Percentiles rank a stretch among this genome's conserved stretches.
These are phyloP conservation scores for Hyphopichia khmerensis DNA, from an alignment of 1,139 yeast genomes.

Conservation along the genomic window DNA sequence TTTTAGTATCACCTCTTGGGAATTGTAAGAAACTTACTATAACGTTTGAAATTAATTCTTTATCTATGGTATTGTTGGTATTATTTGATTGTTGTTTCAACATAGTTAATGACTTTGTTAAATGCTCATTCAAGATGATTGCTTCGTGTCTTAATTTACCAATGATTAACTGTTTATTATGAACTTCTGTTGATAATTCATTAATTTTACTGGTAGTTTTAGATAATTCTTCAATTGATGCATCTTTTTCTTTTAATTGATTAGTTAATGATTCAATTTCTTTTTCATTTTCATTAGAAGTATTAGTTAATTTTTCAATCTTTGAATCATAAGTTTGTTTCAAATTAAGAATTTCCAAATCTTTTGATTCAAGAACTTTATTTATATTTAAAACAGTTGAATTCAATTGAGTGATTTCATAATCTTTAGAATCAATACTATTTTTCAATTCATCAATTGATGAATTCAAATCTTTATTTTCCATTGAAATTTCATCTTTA, in stretches of 20 bases:
- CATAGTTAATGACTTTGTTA: conserved; percentile 81
- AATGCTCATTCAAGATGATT: conserved; percentile 89
- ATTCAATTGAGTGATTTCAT: conserved; percentile 15
- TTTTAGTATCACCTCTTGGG: conserved; percentile 92
- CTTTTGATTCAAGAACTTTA: conserved; percentile 19
- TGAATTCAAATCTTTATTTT: conserved; percentile 38
- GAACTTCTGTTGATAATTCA: conserved; percentile 37
- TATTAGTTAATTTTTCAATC: conserved; percentile 5
- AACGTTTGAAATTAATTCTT: conserved; percentile 83
- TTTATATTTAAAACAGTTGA: conserved; percentile 16
- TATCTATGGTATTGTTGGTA: conserved; percentile 72
- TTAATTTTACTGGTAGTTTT: conserved; percentile 10
- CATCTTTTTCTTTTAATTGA: conserved; percentile 10
- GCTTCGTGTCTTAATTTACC: conserved; percentile 96
- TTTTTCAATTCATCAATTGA: conserved; percentile 49
- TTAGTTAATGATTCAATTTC: conserved; percentile 11
- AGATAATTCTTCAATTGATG: conserved; percentile 15
- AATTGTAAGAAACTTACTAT: conserved; percentile 80
- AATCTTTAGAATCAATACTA: conserved; percentile 24
- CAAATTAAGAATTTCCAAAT: conserved; percentile 6
- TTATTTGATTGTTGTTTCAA: conserved; percentile 70
- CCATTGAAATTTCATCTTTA: conserved; percentile 48
- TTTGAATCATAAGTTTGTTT: conserved; percentile 11
- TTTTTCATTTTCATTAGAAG: conserved; percentile 6
- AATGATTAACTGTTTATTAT: conserved; percentile 73